Percentiles rank a stretch among this genome's conserved stretches.
phyloP scores from a whole-genome alignment of 2,329 filamentous ascomycete genomes.

The Ceratocystis lukuohia region DNA sequence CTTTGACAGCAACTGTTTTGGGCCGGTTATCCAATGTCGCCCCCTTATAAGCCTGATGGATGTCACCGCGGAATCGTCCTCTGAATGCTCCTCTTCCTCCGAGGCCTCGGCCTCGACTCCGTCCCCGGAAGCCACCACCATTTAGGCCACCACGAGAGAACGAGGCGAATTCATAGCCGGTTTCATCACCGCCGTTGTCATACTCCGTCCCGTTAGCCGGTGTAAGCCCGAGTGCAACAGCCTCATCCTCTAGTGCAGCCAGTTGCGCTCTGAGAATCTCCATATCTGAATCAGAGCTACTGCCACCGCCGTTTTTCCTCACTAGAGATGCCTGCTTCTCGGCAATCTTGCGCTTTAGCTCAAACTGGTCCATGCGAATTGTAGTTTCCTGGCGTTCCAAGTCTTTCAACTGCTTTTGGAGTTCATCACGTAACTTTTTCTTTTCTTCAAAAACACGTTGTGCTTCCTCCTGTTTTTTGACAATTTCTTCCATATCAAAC shows the following conservation, averaged over 20 bases:
- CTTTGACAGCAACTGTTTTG: conserved; percentile 50
- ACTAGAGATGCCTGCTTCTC: conserved; percentile 46
- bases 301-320: conserved; percentile 24
- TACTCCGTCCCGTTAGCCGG: conserved; percentile 30
- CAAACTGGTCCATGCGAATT: conserved; percentile 47
- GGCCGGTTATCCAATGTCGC: conserved; percentile 67
- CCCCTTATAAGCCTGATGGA: conserved; percentile 43
- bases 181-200: conserved; percentile 30
- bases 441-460: conserved; percentile 57
- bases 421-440: conserved; percentile 45
- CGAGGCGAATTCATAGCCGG: conserved; percentile 15
- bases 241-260: conserved; percentile 60
- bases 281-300: conserved; percentile 35
- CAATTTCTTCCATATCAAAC: conserved; percentile 57
- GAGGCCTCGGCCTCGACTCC: conserved; percentile 32
- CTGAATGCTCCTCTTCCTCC: conserved; percentile 26
- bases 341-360: conserved; percentile 49
- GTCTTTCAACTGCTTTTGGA: conserved; percentile 48
- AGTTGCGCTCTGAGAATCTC: conserved; percentile 57
- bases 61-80: conserved; percentile 26
- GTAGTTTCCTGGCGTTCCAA: conserved; percentile 52
- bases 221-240: conserved; percentile 54
- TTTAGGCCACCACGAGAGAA: conserved; percentile 1
- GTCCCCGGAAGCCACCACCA: conserved; percentile 22
- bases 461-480: conserved; percentile 54